These are phyloP conservation scores for Vararia minispora DNA, from an alignment of 768 basidiomycete species.

Conservation along the genomic window DNA sequence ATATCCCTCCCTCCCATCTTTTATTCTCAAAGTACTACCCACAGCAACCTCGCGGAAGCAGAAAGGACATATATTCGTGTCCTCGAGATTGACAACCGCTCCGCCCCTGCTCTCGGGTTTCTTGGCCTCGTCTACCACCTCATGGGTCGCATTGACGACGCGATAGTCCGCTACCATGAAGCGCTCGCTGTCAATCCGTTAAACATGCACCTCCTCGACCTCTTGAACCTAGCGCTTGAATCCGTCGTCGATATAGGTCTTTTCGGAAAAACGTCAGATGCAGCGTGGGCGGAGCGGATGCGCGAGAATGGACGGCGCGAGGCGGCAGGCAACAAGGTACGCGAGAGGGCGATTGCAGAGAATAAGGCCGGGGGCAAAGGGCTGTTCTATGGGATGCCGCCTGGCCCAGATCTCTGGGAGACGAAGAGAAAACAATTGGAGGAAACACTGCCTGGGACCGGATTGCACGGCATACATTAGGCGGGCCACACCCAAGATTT, in stretches of 20 bases:
- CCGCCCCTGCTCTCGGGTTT: conserved; percentile 72
- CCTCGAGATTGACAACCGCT: conserved; percentile 78
- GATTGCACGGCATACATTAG: too few species aligned
- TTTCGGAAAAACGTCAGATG: conserved; percentile 1
- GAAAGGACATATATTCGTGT: conserved; percentile 66
- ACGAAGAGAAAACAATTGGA: too few species aligned
- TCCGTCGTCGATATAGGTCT: conserved; percentile 8
- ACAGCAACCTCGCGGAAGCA: conserved; percentile 47
- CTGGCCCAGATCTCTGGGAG: too few species aligned
- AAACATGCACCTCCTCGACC: conserved; percentile 69
- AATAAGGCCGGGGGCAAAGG: too few species aligned
- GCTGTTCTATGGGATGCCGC: too few species aligned
- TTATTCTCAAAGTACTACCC: background rate
- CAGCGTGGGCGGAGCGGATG: conserved; percentile 12
- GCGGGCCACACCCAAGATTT: too few species aligned
- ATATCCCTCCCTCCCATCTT: background rate
- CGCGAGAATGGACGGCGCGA: conserved; percentile 9
- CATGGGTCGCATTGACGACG: conserved; percentile 57
- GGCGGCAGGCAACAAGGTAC: too few species aligned
- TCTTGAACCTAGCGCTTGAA: conserved; percentile 75
- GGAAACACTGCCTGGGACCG: too few species aligned
- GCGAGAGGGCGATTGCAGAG: too few species aligned
- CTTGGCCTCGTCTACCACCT: conserved; percentile 85
- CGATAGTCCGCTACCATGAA: conserved; percentile 90
- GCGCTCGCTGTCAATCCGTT: conserved; percentile 76